Percentiles rank a stretch among this genome's conserved stretches.
These are phyloP conservation scores for Pythium folliculosum DNA, from an alignment of 352 stramenopile species.

Conservation along the genomic window DNA sequence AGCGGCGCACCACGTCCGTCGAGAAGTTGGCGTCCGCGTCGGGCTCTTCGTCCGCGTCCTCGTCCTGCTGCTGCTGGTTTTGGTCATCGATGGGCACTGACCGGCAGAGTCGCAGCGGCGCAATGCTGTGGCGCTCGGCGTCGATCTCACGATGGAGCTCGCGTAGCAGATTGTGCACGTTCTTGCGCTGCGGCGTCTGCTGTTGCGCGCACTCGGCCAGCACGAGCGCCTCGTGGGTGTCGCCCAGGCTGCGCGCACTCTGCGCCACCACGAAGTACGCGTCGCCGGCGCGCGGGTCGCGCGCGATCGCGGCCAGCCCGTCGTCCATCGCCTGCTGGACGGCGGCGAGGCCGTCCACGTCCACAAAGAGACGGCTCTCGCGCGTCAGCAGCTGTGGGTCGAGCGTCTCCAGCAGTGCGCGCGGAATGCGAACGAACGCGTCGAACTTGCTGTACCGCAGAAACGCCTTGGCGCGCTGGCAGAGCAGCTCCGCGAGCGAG, in stretches of 20 bases:
- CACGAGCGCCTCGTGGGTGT: conserved; percentile 33
- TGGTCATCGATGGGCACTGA: conserved; percentile 4
- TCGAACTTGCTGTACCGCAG: conserved; percentile 21
- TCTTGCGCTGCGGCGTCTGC: conserved; percentile 21
- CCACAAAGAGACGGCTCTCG: neutral
- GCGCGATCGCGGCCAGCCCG: conserved; percentile 25
- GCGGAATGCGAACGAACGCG: conserved; percentile 1
- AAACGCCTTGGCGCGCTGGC: conserved; percentile 13
- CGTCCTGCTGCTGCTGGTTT: conserved; percentile 16
- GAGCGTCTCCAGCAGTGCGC: conserved; percentile 8
- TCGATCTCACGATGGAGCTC: conserved; percentile 39
- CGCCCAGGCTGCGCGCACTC: conserved; percentile 43
- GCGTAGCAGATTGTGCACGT: conserved; percentile 36
- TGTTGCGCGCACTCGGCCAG: conserved; percentile 29
- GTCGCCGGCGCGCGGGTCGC: conserved; percentile 1
- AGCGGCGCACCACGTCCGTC: neutral
- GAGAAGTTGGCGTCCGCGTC: neutral
- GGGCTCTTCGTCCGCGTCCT: conserved; percentile 3
- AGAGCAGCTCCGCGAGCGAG: conserved; percentile 10
- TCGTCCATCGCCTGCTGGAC: conserved; percentile 53
- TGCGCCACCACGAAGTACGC: conserved; percentile 42
- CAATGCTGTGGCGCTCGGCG: neutral
- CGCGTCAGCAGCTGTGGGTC: conserved; percentile 4
- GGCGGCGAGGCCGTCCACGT: conserved; percentile 22
- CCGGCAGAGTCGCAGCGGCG: conserved; percentile 20